These are phyloP conservation scores for Malassezia obtusa DNA, from an alignment of 1,284 basidiomycete genomes.

Conservation along the genomic window DNA sequence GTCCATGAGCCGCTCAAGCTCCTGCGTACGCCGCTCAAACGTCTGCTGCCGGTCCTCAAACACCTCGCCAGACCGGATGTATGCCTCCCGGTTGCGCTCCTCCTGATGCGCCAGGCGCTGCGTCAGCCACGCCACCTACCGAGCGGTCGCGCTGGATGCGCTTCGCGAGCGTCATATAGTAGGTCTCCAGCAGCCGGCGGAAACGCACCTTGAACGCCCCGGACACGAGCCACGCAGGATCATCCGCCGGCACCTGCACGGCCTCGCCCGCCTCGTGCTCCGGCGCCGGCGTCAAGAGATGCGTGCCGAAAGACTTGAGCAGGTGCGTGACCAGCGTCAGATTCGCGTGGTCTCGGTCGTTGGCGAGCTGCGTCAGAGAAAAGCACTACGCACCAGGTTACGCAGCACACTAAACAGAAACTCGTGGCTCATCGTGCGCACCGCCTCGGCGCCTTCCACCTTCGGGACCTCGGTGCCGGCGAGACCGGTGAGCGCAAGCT, in stretches of 20 bases:
- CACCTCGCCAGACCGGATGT: constrained; percentile 95
- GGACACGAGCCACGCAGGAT: constrained; percentile 39
- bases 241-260: not conserved
- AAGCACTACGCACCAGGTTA: constrained; percentile 17
- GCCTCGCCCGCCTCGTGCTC: constrained; percentile 8
- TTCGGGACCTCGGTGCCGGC: constrained; percentile 43
- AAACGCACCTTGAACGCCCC: constrained; percentile 76
- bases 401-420: constrained; percentile 54
- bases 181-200: constrained; percentile 81
- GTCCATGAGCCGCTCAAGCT: constrained; percentile 68
- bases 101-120: constrained; percentile 77
- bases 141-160: constrained; percentile 60
- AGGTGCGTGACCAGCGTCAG: constrained; percentile 72
- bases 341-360: constrained; percentile 73
- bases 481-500: constrained; percentile 72
- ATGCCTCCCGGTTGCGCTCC: constrained; percentile 89
- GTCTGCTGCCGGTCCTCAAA: constrained; percentile 97
- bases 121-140: constrained; percentile 50
- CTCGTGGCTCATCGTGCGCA: constrained; percentile 48
- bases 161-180: constrained; percentile 82
- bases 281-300: constrained; percentile 56
- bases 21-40: constrained; percentile 94
- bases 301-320: constrained; percentile 69
- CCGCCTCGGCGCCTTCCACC: not conserved
- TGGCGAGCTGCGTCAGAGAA: constrained; percentile 54